These are phyloP conservation scores for Salix dunnii DNA, from an alignment of 345 rosid species.

Conservation along the genomic window DNA sequence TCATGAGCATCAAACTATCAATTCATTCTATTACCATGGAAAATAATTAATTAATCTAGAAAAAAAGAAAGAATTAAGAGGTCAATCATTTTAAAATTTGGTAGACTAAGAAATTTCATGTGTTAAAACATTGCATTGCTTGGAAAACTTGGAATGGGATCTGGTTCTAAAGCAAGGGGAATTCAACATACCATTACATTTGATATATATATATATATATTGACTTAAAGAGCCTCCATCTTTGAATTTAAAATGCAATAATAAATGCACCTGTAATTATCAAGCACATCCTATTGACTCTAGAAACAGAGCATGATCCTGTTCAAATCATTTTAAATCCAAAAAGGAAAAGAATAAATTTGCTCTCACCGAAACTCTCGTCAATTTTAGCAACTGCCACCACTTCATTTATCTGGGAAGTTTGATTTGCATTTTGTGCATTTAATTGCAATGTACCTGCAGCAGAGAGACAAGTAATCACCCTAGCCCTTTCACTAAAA, in stretches of 20 bases:
- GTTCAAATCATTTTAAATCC: background rate
- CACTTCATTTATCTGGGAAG: constrained; percentile 10
- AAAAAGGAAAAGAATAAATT: background rate
- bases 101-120: too few species aligned
- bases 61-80: too few species aligned
- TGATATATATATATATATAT: too few species aligned
- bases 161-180: too few species aligned
- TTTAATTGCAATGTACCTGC: background rate
- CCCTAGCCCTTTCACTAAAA: background rate
- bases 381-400: constrained; percentile 3
- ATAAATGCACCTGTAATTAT: too few species aligned
- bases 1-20: background rate
- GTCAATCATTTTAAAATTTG: too few species aligned
- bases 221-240: too few species aligned
- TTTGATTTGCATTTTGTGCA: constrained; percentile 2
- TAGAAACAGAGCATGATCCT: background rate
- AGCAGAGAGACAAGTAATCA: background rate
- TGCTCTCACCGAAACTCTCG: constrained; percentile 3
- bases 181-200: too few species aligned
- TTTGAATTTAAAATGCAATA: too few species aligned
- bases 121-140: too few species aligned
- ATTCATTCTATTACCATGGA: background rate
- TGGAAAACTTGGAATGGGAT: too few species aligned
- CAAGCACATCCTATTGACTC: background rate
- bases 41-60: too few species aligned